These are phyloP conservation scores for Boechera retrofracta DNA, from an alignment of 345 rosid genomes.

Conservation along the genomic window DNA sequence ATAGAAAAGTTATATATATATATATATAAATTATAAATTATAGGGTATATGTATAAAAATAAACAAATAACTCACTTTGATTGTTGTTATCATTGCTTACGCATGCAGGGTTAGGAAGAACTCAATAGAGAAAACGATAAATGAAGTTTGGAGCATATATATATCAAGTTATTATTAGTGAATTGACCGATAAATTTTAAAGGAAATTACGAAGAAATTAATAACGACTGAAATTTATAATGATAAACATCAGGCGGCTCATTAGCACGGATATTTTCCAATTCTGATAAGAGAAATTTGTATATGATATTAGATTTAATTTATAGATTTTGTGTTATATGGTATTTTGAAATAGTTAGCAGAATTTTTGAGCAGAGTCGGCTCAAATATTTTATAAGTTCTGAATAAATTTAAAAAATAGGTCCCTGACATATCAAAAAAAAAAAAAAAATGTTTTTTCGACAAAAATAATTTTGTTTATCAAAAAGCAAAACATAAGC, in stretches of 20 bases:
- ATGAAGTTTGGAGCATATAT: background rate
- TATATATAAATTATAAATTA: background rate
- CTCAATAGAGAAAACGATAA: background rate
- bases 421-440: too few relatives aligned
- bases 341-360: background rate
- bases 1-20: background rate
- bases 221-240: background rate
- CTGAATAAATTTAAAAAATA: too few relatives aligned
- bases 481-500: too few relatives aligned
- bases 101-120: constrained; percentile 3
- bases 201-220: constrained; percentile 1
- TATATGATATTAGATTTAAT: background rate
- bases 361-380: background rate
- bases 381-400: too few relatives aligned
- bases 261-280: background rate
- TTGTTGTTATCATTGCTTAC: background rate
- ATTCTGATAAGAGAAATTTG: too few relatives aligned
- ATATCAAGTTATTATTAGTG: background rate
- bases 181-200: background rate
- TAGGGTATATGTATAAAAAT: background rate
- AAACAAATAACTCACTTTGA: constrained; percentile 3
- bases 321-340: background rate
- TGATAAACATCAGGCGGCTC: background rate
- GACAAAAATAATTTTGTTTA: too few relatives aligned
- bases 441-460: too few relatives aligned